Conservation (phyloP, 192 early-diverging fungal genomes). For the Coemansia sp. region DNA sequence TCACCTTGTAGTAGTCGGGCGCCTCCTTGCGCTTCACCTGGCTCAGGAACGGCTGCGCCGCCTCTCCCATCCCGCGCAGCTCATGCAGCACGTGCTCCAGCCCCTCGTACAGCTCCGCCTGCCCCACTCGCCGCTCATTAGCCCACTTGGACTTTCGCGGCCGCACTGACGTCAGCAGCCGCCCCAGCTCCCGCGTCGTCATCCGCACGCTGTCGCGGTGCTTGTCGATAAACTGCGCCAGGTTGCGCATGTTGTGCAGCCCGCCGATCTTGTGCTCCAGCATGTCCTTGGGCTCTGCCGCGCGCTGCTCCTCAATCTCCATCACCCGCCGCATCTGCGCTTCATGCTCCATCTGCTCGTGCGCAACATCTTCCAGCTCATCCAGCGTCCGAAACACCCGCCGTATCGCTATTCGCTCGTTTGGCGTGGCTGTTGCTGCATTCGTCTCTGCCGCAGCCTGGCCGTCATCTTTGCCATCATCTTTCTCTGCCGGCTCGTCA, state of each 20-base stretch:
- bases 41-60: slow-evolving; percentile 79
- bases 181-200: slow-evolving; percentile 68
- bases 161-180: slow-evolving; percentile 72
- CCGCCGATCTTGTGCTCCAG: slow-evolving; percentile 44
- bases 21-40: slow-evolving; percentile 87
- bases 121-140: slow-evolving; percentile 78
- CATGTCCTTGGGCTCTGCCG: slow-evolving; percentile 48
- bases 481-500: slow-evolving; percentile 12
- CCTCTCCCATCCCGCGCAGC: slow-evolving; percentile 77
- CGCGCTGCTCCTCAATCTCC: slow-evolving; percentile 23
- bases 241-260: slow-evolving; percentile 59
- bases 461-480: background rate
- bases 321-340: slow-evolving; percentile 22
- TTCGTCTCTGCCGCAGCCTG: background rate
- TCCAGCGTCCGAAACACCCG: slow-evolving; percentile 48
- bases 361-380: slow-evolving; percentile 33
- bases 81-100: slow-evolving; percentile 80
- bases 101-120: slow-evolving; percentile 89
- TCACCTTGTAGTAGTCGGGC: slow-evolving; percentile 92
- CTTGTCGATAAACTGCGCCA: slow-evolving; percentile 72
- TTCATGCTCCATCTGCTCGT: slow-evolving; percentile 33
- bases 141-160: slow-evolving; percentile 88
- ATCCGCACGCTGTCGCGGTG: slow-evolving; percentile 63
- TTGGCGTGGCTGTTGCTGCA: background rate
- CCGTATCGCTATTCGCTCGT: slow-evolving; percentile 6